A percentile compares a stretch with the other conserved stretches of the same genome.
phyloP scores from a whole-genome alignment of 495 filamentous ascomycete species.

The Filosporella fistucella region DNA sequence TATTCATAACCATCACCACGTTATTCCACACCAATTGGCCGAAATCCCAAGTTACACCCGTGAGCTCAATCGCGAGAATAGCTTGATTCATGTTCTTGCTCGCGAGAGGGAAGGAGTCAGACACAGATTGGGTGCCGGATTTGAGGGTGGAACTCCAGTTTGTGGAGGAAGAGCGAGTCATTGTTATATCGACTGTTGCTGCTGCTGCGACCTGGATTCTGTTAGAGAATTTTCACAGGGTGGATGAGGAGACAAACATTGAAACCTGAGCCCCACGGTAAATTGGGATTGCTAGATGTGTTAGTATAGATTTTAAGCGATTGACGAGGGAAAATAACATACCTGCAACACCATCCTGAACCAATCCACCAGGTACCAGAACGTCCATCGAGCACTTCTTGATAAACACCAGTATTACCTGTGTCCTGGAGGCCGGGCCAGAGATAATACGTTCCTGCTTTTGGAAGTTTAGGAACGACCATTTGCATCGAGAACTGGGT shows the following conservation, averaged over 20 bases:
- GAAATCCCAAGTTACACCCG: constrained; percentile 32
- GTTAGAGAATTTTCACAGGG: constrained; percentile 25
- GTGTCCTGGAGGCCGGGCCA: constrained; percentile 39
- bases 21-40: constrained; percentile 32
- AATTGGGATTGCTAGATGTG: constrained; percentile 26
- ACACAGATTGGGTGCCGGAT: constrained; percentile 16
- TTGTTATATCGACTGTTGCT: no score
- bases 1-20: constrained; percentile 24
- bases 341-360: constrained; percentile 36
- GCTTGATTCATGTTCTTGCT: constrained; percentile 36
- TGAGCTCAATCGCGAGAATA: constrained; percentile 34
- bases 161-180: no score
- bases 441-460: constrained; percentile 35
- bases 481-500: constrained; percentile 31
- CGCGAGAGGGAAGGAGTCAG: constrained; percentile 28
- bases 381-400: constrained; percentile 36
- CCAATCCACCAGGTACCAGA: constrained; percentile 40
- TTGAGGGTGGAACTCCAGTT: constrained; percentile 1
- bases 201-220: constrained; percentile 24
- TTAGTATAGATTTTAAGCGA: neutral
- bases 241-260: no score
- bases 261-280: constrained; percentile 37
- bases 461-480: constrained; percentile 31
- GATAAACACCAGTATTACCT: constrained; percentile 36
- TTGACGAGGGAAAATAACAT: neutral